phyloP scores from a whole-genome alignment of 306 rosid genomes.

The Echinosophora koreensis region DNA sequence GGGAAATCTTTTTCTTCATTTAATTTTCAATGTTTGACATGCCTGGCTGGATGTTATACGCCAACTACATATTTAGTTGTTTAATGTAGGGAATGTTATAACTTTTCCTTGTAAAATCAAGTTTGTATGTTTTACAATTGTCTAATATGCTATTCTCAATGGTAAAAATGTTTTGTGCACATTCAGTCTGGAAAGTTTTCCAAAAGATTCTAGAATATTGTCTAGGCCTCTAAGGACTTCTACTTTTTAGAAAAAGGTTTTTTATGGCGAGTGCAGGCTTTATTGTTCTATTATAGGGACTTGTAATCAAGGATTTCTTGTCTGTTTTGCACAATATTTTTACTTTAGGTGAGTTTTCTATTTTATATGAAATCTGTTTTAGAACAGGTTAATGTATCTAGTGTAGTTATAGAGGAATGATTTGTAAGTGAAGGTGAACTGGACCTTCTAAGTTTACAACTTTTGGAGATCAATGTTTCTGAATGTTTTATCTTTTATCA shows the following conservation, averaged over 20 bases:
- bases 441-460: not conserved
- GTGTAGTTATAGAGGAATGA: not conserved
- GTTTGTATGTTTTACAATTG: not conserved
- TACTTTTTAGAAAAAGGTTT: conserved; percentile 1
- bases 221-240: not conserved
- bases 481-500: not conserved
- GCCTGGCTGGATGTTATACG: not conserved
- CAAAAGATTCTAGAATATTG: not conserved
- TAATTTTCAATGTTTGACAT: conserved; percentile 26
- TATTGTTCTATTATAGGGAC: conserved; percentile 32
- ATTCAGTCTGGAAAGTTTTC: conserved; percentile 1
- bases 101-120: not conserved
- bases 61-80: conserved; percentile 27
- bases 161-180: too few species aligned
- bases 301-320: conserved; percentile 2
- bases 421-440: conserved; percentile 2
- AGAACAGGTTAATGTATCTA: not conserved
- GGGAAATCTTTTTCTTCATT: conserved; percentile 15
- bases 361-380: conserved; percentile 13
- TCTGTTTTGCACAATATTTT: conserved; percentile 14
- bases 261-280: conserved; percentile 14
- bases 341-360: not conserved
- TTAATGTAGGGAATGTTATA: conserved; percentile 6
- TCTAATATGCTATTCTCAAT: conserved; percentile 12
- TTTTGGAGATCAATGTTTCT: conserved; percentile 1